These are phyloP conservation scores for Gomphus bonarii DNA, from an alignment of 1,284 basidiomycete species.

Conservation along the genomic window DNA sequence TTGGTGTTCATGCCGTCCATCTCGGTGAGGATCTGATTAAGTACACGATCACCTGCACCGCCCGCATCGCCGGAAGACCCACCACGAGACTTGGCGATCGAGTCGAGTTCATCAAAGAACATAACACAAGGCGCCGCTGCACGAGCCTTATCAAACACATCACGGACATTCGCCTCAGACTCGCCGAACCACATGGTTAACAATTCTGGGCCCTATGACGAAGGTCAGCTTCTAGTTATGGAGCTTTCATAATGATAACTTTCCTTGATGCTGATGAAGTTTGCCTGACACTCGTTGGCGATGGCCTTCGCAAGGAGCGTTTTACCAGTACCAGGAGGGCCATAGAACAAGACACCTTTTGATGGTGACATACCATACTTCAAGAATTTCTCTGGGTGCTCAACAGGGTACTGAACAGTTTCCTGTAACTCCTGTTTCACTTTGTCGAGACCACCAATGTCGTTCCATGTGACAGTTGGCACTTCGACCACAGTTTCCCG, in stretches of 20 bases:
- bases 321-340: conserved; percentile 96
- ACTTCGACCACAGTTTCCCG: conserved; percentile 97
- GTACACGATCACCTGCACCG: conserved; percentile 93
- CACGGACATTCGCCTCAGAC: conserved; percentile 98
- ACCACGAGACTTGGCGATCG: conserved; percentile 95
- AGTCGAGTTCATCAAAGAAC: conserved; percentile 99
- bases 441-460: conserved; percentile 98
- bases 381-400: conserved; percentile 99
- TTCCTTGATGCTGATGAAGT: conserved; percentile 93
- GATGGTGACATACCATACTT: conserved; percentile 99
- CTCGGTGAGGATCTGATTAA: conserved; percentile 96
- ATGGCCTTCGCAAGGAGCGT: conserved; percentile 94
- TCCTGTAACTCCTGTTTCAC: conserved; percentile 99
- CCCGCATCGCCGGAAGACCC: conserved; percentile 77
- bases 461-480: conserved; percentile 95
- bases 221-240: conserved; percentile 17
- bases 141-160: conserved; percentile 99
- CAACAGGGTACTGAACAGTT: conserved; percentile 98
- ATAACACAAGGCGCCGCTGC: conserved; percentile 98
- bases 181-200: conserved; percentile 99
- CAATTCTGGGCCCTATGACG: conserved; percentile 78
- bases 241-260: conserved; percentile 11
- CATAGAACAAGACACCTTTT: conserved; percentile 97
- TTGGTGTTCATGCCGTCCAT: conserved; percentile 99
- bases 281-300: conserved; percentile 98